Conservation (phyloP, 108 stramenopile genomes). For the Pseudonitzschia delicatissima region DNA sequence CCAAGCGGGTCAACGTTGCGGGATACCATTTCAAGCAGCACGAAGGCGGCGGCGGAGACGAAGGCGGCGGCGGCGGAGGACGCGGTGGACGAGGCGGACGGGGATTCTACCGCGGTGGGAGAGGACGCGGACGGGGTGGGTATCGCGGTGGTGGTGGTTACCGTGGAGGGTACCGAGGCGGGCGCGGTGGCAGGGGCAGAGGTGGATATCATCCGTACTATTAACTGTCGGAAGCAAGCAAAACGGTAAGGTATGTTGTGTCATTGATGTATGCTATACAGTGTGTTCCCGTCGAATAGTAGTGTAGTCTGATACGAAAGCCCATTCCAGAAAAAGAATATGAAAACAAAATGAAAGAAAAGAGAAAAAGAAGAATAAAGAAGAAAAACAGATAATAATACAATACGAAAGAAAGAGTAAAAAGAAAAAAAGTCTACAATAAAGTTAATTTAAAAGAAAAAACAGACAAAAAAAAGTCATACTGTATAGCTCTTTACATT, state of each 20-base stretch:
- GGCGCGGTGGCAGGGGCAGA: slow-evolving; percentile 17
- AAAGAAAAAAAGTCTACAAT: background rate
- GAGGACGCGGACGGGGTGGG: slow-evolving; percentile 32
- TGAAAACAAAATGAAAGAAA: background rate
- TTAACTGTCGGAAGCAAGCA: no score
- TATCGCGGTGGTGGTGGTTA: slow-evolving; percentile 30
- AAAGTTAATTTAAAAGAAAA: background rate
- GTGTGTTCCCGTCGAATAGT: no score
- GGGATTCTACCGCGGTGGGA: slow-evolving; percentile 12
- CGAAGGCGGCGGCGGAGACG: slow-evolving; percentile 21
- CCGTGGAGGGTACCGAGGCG: slow-evolving; percentile 24
- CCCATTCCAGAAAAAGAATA: no score
- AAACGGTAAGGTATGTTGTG: no score
- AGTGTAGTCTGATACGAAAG: no score
- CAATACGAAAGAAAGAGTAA: background rate
- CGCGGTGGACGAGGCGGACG: slow-evolving; percentile 25
- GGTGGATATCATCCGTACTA: slow-evolving; percentile 60
- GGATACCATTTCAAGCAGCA: slow-evolving; percentile 36
- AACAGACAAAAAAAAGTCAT: background rate
- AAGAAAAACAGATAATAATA: background rate
- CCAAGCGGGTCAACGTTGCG: slow-evolving; percentile 86
- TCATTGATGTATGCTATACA: no score
- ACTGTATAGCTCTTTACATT: background rate
- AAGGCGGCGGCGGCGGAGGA: slow-evolving; percentile 21
- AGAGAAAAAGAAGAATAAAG: background rate